Base-by-base conservation (phyloP, 2,329 filamentous ascomycete species). In the Domatiomyces catenatus region DNA sequence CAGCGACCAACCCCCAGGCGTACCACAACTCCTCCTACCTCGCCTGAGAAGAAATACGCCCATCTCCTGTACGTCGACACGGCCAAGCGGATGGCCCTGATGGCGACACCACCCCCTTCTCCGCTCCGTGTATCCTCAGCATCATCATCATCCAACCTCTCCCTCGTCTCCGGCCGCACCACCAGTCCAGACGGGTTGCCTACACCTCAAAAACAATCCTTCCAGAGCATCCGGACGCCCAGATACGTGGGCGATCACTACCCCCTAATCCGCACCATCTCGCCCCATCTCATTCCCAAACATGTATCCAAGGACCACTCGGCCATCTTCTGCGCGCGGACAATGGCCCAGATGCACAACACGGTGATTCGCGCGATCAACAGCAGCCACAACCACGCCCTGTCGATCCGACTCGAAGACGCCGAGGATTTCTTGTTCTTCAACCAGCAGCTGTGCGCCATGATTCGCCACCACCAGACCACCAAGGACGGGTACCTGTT, bases 71-170 rank as follows among this genome's bases (percentile, higher is more conserved):
- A 57, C 20, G 39, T 57, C 19, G 52, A 52, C n/a, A 52, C 50
- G 19, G 22, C 53, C 24, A 48, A 55, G 36, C 53, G 55, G 48
- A 47, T 53, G 20, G 44, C 48, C 28, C 48, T 42, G 19, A 52
- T 56, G 48, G 46, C 52, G 46, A 39, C 44, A 94, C 89, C 58
- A 84, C 92, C 0, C 88, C 89, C 8, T 80, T 24, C 76, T 76
- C 32, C 79, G 79, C 32, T 22, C 50, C 47, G n/a, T 50, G 50
- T 77, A 78, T 32, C 79, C 79, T 76, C 1, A 95, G 79, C 8
- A 94, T 76, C 3, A 94, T 86, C 0, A 89, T 90, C 63, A 88
- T 83, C 45, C 17, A 32, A 8, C 36, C 48, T 46, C 8, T 54
- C 55, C 19, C 49, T 32, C 24, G 46, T 46, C 45, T 47, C 45